Conservation (phyloP, 345 rosid genomes). For the Pugionium cornutum region DNA sequence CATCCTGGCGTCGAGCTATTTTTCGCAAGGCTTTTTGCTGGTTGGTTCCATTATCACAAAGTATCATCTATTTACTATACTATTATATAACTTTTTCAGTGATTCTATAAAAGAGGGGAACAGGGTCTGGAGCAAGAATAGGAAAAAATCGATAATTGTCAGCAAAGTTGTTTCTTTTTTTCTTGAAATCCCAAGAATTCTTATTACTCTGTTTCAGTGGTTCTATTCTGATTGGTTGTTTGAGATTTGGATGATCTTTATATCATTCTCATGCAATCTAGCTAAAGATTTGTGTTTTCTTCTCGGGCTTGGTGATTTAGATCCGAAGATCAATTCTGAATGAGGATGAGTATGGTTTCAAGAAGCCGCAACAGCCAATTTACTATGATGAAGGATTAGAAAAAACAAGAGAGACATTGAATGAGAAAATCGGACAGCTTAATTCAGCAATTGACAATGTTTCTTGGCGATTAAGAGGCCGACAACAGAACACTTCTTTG, state of each 20-base stretch:
- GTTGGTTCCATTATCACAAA: too few species aligned
- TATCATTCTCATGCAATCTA: slow-evolving; percentile 10
- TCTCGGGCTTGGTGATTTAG: slow-evolving; percentile 39
- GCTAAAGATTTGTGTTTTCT: neutral
- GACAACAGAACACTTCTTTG: slow-evolving; percentile 42
- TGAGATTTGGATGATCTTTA: neutral
- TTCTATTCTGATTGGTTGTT: neutral
- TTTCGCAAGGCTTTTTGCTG: too few species aligned
- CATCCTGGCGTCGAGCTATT: too few species aligned
- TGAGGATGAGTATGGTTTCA: slow-evolving; percentile 82
- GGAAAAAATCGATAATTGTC: too few species aligned
- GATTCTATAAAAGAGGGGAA: too few species aligned
- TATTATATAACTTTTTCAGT: too few species aligned
- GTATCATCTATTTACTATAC: too few species aligned
- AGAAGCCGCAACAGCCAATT: slow-evolving; percentile 63
- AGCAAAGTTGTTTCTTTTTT: too few species aligned
- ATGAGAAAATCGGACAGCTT: slow-evolving; percentile 80
- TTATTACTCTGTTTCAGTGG: neutral
- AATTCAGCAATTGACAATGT: slow-evolving; percentile 90
- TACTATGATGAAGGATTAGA: slow-evolving; percentile 92
- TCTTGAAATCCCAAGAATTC: too few species aligned
- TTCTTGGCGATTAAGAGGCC: slow-evolving; percentile 84
- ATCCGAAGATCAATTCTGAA: slow-evolving; percentile 72
- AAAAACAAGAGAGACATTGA: slow-evolving; percentile 86
- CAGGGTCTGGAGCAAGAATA: too few species aligned